A percentile compares a stretch with the other conserved stretches of the same genome.
Conservation (phyloP, 2,329 filamentous ascomycete genomes). For the Pseudopyricularia cyperi region DNA sequence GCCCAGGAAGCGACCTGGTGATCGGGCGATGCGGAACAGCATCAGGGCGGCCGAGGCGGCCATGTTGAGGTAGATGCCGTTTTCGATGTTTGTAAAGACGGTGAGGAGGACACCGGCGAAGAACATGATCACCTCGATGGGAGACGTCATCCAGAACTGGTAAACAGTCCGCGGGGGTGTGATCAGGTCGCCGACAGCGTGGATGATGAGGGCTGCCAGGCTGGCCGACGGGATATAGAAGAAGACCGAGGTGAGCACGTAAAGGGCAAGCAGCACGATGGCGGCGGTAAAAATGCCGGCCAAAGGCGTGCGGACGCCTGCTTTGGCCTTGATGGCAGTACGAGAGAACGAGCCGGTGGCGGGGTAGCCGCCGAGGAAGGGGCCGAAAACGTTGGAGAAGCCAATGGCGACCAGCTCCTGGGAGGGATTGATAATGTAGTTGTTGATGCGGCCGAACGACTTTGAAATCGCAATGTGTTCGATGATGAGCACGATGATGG, state of each 20-base stretch:
- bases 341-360: conserved; percentile 92
- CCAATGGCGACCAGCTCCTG: conserved; percentile 95
- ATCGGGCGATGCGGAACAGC: conserved; percentile 30
- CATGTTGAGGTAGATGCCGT: conserved; percentile 35
- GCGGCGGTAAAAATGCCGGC: conserved; percentile 79
- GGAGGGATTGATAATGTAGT: conserved; percentile 89
- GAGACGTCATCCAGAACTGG: conserved; percentile 35
- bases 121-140: conserved; percentile 9
- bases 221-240: conserved; percentile 80
- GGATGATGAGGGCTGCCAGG: conserved; percentile 83
- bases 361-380: conserved; percentile 84
- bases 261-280: conserved; percentile 80
- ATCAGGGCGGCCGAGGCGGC: conserved; percentile 26
- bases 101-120: conserved; percentile 9
- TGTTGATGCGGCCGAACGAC: conserved; percentile 90
- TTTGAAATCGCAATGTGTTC: conserved; percentile 97
- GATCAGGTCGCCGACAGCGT: conserved; percentile 66
- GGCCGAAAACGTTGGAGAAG: conserved; percentile 76
- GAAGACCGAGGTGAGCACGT: conserved; percentile 77
- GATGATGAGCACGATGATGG: conserved; percentile 87
- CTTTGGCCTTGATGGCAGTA: conserved; percentile 95
- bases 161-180: conserved; percentile 4
- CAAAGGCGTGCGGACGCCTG: conserved; percentile 82
- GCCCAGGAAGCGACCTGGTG: conserved; percentile 34
- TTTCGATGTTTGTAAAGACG: conserved; percentile 32